Percentiles rank a stretch among this genome's conserved stretches.
These are phyloP conservation scores for Sphaerulina vaccinii DNA, from an alignment of 2,329 filamentous ascomycete genomes.

Conservation along the genomic window DNA sequence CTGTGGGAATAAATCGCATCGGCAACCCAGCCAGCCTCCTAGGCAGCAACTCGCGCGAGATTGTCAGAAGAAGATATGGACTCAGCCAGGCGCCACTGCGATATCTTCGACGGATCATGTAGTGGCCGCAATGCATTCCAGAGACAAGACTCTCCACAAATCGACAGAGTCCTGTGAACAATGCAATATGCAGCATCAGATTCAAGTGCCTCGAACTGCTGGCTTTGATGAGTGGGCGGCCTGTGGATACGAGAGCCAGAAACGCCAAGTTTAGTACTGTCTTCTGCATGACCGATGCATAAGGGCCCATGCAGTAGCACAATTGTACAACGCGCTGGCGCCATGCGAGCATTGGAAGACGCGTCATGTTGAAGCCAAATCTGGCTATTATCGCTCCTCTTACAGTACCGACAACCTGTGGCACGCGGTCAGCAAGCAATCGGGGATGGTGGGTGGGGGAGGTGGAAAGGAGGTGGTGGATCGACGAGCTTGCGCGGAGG, in stretches of 20 bases:
- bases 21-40: conserved; percentile 1
- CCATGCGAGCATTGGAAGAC: conserved; percentile 1
- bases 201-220: background rate
- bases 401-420: conserved; percentile 3
- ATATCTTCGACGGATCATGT: conserved; percentile 7
- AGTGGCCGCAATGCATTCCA: conserved; percentile 8
- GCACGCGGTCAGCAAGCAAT: too few relatives aligned
- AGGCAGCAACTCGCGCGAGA: conserved; percentile 4
- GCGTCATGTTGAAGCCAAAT: conserved; percentile 6
- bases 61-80: background rate
- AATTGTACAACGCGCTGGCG: conserved; percentile 10
- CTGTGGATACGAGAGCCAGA: background rate
- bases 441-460: too few relatives aligned
- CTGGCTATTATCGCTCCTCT: conserved; percentile 5
- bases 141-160: conserved; percentile 1
- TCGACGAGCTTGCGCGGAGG: too few relatives aligned
- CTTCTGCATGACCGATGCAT: background rate
- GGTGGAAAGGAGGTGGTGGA: too few relatives aligned
- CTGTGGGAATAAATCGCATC: conserved; percentile 8
- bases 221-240: background rate
- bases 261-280: conserved; percentile 3
- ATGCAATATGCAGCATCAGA: background rate
- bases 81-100: background rate
- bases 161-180: background rate
- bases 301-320: conserved; percentile 6